Conservation (phyloP, 2,329 filamentous ascomycete species). For the Fusarium chaquense region DNA sequence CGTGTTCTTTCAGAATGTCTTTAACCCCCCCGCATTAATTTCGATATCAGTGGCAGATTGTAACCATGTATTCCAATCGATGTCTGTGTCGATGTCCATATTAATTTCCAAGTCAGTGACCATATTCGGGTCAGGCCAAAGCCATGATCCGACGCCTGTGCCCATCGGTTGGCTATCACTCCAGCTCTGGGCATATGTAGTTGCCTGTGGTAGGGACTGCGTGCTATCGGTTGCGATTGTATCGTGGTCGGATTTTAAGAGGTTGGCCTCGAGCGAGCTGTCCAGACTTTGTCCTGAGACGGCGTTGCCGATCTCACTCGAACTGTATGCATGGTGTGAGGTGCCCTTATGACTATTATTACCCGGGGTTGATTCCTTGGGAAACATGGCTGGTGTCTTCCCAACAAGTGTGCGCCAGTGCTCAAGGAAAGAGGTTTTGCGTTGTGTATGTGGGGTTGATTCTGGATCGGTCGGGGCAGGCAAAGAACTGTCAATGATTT, state of each 20-base stretch:
- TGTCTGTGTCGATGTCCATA: constrained; percentile 48
- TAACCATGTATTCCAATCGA: constrained; percentile 56
- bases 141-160: constrained; percentile 47
- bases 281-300: not conserved
- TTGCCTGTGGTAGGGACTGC: not conserved
- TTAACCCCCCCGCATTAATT: constrained; percentile 1
- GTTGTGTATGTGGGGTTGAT: constrained; percentile 22
- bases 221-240: not conserved
- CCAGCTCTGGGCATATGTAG: constrained; percentile 11
- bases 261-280: not conserved
- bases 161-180: constrained; percentile 6
- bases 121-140: constrained; percentile 52
- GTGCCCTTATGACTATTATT: no score
- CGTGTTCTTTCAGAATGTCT: accelerated
- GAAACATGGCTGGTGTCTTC: accelerated
- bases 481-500: constrained; percentile 46
- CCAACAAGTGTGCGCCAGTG: constrained; percentile 34
- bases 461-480: constrained; percentile 49
- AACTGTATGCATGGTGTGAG: not conserved
- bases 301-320: no score
- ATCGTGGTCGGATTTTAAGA: not conserved
- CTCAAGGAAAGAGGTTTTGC: constrained; percentile 12
- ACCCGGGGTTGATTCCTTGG: not conserved
- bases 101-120: constrained; percentile 45
- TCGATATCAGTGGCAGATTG: constrained; percentile 51